Evolutionary conservation across 2,329 filamentous ascomycete genomes (phyloP).

Genomic region (Amesomyces nigricolor): DNA sequence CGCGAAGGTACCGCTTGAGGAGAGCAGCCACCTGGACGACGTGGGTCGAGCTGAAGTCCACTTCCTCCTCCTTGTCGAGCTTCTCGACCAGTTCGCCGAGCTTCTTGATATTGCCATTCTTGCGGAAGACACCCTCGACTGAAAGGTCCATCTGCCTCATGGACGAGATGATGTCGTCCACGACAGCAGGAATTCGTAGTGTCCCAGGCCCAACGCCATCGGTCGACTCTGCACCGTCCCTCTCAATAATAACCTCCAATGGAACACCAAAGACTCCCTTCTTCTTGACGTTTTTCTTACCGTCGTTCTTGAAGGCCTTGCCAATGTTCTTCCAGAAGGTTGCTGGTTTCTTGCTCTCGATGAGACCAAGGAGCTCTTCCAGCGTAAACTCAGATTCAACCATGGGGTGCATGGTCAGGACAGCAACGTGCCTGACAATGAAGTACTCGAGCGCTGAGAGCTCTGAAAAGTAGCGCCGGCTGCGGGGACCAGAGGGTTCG

Average conservation of each 20-base stretch:
- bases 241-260: conserved; percentile 82
- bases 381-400: conserved; percentile 87
- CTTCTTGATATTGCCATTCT: conserved; percentile 97
- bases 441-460: conserved; percentile 94
- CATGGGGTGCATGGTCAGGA: conserved; percentile 89
- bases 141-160: conserved; percentile 99
- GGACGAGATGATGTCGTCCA: conserved; percentile 90
- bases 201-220: conserved; percentile 91
- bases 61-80: conserved; percentile 77
- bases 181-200: conserved; percentile 81
- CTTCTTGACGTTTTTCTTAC: conserved; percentile 72
- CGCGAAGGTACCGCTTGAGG: conserved; percentile 89
- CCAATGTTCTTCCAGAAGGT: conserved; percentile 99
- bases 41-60: conserved; percentile 81
- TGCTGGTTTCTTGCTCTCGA: conserved; percentile 80
- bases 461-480: conserved; percentile 90
- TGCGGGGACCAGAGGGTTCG: conserved; percentile 50
- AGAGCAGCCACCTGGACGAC: conserved; percentile 92
- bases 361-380: conserved; percentile 85
- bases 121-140: conserved; percentile 95
- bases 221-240: conserved; percentile 94
- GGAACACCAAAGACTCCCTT: conserved; percentile 91
- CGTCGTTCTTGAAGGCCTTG: conserved; percentile 89
- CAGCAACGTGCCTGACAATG: conserved; percentile 90
- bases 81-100: conserved; percentile 78